Conservation (phyloP, 2,329 filamentous ascomycete species). For the Arthrobotrys conoides region DNA sequence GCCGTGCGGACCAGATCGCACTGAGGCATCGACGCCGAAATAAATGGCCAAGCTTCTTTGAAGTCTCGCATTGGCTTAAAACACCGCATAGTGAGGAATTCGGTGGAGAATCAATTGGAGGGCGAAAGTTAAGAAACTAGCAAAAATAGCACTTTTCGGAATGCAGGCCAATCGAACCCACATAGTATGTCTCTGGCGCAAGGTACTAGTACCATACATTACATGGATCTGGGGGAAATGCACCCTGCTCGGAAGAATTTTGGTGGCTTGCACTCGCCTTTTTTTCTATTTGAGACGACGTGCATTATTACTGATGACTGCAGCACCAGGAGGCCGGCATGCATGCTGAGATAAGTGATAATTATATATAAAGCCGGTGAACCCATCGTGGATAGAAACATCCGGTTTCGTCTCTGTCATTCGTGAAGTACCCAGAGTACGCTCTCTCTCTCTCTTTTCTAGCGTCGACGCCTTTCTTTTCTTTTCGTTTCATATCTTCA, state of each 20-base stretch:
- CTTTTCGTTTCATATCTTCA: constrained; percentile 28
- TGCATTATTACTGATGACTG: constrained; percentile 21
- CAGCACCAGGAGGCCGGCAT: constrained; percentile 3
- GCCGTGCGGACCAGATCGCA: constrained; percentile 14
- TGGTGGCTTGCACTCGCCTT: constrained; percentile 43
- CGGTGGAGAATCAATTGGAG: constrained; percentile 46
- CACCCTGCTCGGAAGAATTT: constrained; percentile 44
- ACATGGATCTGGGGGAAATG: constrained; percentile 26
- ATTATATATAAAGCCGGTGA: constrained; percentile 41
- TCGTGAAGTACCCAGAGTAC: constrained; percentile 37
- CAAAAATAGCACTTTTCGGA: constrained; percentile 47
- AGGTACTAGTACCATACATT: constrained; percentile 4
- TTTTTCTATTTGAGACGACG: constrained; percentile 42
- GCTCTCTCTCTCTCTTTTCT: constrained; percentile 26
- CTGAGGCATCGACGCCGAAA: background rate
- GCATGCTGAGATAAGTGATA: constrained; percentile 26
- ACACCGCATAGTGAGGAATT: constrained; percentile 1
- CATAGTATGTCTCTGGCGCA: constrained; percentile 16
- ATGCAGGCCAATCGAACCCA: constrained; percentile 29
- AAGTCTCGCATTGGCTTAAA: constrained; percentile 25
- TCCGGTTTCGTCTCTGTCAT: constrained; percentile 30
- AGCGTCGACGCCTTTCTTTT: constrained; percentile 19
- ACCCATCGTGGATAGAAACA: constrained; percentile 24
- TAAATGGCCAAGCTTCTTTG: constrained; percentile 29
- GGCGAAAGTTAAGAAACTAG: constrained; percentile 2